phyloP scores from a whole-genome alignment of 306 rosid genomes.

The Alnus rubra region DNA sequence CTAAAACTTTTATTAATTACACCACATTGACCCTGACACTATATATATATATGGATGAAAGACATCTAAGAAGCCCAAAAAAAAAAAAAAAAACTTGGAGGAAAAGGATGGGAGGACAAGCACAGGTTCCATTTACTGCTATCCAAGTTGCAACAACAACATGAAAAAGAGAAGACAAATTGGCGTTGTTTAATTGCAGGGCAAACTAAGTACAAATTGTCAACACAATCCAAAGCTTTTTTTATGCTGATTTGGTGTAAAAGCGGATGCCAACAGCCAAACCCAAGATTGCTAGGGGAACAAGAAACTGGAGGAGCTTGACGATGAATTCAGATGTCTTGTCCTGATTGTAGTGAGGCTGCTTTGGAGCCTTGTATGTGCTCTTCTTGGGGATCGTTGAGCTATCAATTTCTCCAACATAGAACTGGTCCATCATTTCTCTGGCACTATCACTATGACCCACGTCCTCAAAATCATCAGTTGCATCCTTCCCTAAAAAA shows the following conservation, averaged over 20 bases:
- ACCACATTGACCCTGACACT: not conserved
- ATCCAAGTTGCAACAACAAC: not conserved
- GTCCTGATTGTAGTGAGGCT: slow-evolving; percentile 63
- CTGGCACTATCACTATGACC: slow-evolving; percentile 59
- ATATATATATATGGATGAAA: not conserved
- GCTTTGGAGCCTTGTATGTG: slow-evolving; percentile 47
- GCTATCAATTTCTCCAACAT: slow-evolving; percentile 48
- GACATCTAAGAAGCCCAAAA: not conserved
- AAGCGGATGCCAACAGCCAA: slow-evolving; percentile 51
- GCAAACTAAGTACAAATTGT: not conserved
- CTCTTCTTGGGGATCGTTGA: slow-evolving; percentile 46
- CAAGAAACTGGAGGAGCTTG: slow-evolving; percentile 59
- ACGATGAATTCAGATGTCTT: slow-evolving; percentile 60
- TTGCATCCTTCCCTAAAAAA: slow-evolving; percentile 55
- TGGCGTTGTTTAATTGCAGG: not conserved
- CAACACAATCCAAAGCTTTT: slow-evolving; percentile 8
- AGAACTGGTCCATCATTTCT: slow-evolving; percentile 51
- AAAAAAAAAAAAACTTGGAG: not conserved
- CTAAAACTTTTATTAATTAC: too few species aligned
- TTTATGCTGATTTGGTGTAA: slow-evolving; percentile 46
- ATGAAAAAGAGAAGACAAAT: not conserved
- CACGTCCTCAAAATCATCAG: slow-evolving; percentile 65
- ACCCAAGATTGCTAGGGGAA: slow-evolving; percentile 60
- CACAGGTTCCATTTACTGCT: not conserved
- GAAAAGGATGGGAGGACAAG: not conserved